Conservation (phyloP, 2,329 filamentous ascomycete species). For the Penicillium sp. region DNA sequence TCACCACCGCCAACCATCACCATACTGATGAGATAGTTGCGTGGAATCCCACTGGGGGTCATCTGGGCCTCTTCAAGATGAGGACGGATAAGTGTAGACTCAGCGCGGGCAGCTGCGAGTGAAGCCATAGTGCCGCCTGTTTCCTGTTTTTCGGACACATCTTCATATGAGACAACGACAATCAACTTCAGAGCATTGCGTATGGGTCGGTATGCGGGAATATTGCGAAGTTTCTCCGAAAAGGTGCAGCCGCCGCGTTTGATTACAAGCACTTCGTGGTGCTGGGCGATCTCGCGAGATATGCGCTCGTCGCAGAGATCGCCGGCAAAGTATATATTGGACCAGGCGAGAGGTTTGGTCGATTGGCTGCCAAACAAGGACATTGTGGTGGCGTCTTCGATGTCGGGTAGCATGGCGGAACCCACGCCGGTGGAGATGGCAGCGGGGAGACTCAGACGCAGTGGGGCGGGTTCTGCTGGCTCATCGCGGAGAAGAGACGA, state of each 20-base stretch:
- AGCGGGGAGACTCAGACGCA: conserved; percentile 49
- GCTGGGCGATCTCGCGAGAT: conserved; percentile 51
- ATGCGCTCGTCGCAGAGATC: conserved; percentile 64
- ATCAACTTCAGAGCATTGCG: conserved; percentile 72
- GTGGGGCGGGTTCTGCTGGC: conserved; percentile 30
- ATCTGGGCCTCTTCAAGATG: conserved; percentile 73
- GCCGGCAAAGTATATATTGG: conserved; percentile 68
- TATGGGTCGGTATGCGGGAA: conserved; percentile 72
- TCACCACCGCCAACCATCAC: conserved; percentile 77
- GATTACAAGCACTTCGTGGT: conserved; percentile 77
- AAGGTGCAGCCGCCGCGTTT: conserved; percentile 83
- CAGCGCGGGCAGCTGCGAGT: conserved; percentile 42
- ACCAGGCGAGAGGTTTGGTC: conserved; percentile 63
- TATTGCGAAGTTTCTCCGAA: conserved; percentile 76
- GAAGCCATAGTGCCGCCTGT: conserved; percentile 29
- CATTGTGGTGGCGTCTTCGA: conserved; percentile 54
- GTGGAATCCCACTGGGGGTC: conserved; percentile 67
- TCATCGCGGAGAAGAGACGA: conserved; percentile 52
- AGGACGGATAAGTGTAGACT: conserved; percentile 59
- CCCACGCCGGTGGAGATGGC: conserved; percentile 53
- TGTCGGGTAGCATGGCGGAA: conserved; percentile 69
- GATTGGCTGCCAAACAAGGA: conserved; percentile 39
- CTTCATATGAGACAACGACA: conserved; percentile 69
- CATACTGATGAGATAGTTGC: conserved; percentile 75
- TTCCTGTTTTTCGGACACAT: conserved; percentile 26